A percentile compares a stretch with the other conserved stretches of the same genome.
Conservation (phyloP, 2,329 filamentous ascomycete genomes). For the Penicillium capsulatum region DNA sequence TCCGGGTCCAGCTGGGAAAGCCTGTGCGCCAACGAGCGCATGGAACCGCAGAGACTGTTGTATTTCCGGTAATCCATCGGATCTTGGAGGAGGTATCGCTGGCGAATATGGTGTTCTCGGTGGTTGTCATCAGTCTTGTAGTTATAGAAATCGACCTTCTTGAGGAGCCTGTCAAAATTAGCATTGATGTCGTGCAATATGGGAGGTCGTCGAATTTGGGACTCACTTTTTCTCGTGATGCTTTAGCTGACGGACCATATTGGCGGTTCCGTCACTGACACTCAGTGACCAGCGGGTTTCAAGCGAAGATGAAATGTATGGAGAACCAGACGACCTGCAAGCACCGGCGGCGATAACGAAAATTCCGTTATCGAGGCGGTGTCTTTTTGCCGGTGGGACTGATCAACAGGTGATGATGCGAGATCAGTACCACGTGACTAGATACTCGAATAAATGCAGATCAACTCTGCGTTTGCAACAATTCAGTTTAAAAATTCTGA, state of each 20-base stretch:
- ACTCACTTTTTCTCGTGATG: slow-evolving; percentile 82
- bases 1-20: slow-evolving; percentile 76
- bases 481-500: not conserved
- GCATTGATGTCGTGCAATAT: not conserved
- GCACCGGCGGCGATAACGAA: slow-evolving; percentile 23
- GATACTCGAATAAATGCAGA: too few relatives aligned
- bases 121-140: slow-evolving; percentile 87
- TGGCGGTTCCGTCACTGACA: slow-evolving; percentile 19
- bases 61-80: slow-evolving; percentile 75
- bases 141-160: slow-evolving; percentile 89
- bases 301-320: slow-evolving; percentile 1
- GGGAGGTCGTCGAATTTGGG: not conserved
- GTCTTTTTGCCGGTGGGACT: slow-evolving; percentile 15
- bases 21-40: slow-evolving; percentile 84
- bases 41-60: slow-evolving; percentile 66
- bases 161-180: slow-evolving; percentile 56
- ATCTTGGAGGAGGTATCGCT: slow-evolving; percentile 88
- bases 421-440: too few relatives aligned
- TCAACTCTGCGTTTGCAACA: not conserved
- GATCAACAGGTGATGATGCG: too few relatives aligned
- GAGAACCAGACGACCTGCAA: slow-evolving; percentile 3
- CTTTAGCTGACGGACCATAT: slow-evolving; percentile 93
- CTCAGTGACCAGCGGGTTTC: not conserved
- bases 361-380: slow-evolving; percentile 24
- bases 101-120: slow-evolving; percentile 72